phyloP scores from a whole-genome alignment of 1,139 yeast species.

The Kluyveromyces sp. region DNA sequence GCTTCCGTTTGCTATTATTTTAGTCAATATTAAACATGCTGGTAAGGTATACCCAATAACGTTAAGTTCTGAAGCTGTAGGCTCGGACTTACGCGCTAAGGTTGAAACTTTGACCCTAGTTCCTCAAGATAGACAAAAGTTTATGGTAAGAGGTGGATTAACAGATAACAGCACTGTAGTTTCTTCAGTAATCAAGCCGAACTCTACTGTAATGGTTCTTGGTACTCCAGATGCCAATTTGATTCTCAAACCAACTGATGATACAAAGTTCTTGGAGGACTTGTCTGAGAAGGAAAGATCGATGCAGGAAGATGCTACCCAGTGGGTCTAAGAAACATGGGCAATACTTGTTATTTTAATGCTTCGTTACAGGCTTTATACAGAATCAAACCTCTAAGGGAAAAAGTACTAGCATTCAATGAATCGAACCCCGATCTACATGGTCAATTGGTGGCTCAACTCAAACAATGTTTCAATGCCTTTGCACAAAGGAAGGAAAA shows the following conservation, averaged over 20 bases:
- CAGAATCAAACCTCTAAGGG: conserved; percentile 38
- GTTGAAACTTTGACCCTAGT: conserved; percentile 70
- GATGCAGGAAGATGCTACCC: conserved; percentile 42
- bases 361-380: conserved; percentile 78
- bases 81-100: conserved; percentile 62
- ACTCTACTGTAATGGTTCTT: conserved; percentile 74
- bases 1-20: not conserved
- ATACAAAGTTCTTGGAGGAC: conserved; percentile 64
- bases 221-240: conserved; percentile 79
- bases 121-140: conserved; percentile 83
- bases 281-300: conserved; percentile 35
- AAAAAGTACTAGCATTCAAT: conserved; percentile 22
- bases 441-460: conserved; percentile 32
- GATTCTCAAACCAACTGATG: conserved; percentile 51
- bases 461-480: conserved; percentile 33
- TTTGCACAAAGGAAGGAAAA: conserved; percentile 38
- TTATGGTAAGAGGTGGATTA: conserved; percentile 80
- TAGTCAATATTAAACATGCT: conserved; percentile 59
- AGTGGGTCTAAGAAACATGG: conserved; percentile 77
- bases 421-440: conserved; percentile 24
- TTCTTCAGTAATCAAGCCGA: conserved; percentile 41
- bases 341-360: conserved; percentile 92
- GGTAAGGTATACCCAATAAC: conserved; percentile 74
- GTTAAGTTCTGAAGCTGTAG: conserved; percentile 49
- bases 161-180: conserved; percentile 47